Evolutionary conservation across 73 alveolate genomes (phyloP).

Genomic region (Diophrys sp.): DNA sequence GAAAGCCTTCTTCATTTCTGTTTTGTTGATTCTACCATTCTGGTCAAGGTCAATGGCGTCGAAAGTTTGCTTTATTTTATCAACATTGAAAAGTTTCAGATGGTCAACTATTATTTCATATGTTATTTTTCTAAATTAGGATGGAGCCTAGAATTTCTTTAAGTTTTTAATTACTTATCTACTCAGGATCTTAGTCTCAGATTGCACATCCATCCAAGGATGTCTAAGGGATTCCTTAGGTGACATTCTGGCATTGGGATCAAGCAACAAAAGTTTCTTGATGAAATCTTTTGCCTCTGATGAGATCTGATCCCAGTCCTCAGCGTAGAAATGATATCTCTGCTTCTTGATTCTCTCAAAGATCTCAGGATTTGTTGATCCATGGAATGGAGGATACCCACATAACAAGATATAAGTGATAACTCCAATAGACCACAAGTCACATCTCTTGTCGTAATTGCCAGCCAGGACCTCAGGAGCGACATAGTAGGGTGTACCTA

Average conservation of each 20-base stretch:
- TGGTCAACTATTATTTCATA: background rate
- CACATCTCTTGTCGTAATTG: conserved; percentile 45
- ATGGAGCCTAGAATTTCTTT: background rate
- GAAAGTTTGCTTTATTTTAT: conserved; percentile 47
- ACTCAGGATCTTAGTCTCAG: background rate
- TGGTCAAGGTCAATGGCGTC: conserved; percentile 48
- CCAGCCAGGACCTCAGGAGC: conserved; percentile 58
- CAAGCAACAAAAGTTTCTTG: conserved; percentile 28
- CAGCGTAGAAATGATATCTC: conserved; percentile 16
- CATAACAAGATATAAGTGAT: conserved; percentile 41
- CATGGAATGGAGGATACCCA: conserved; percentile 62
- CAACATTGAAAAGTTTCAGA: background rate
- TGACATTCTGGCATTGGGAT: conserved; percentile 33
- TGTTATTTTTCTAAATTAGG: background rate
- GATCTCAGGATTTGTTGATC: conserved; percentile 15
- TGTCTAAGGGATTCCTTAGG: conserved; percentile 35
- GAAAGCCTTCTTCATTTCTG: conserved; percentile 31
- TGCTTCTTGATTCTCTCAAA: conserved; percentile 36
- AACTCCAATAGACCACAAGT: conserved; percentile 55
- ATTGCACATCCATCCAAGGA: conserved; percentile 25
- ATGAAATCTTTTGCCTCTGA: conserved; percentile 72
- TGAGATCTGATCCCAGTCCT: conserved; percentile 57
- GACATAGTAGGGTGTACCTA: conserved; percentile 54
- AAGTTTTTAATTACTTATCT: background rate
- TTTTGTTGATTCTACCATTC: conserved; percentile 29